Evolutionary conservation across 2,329 filamentous ascomycete species (phyloP).

Genomic region (Penicillium sp.): DNA sequence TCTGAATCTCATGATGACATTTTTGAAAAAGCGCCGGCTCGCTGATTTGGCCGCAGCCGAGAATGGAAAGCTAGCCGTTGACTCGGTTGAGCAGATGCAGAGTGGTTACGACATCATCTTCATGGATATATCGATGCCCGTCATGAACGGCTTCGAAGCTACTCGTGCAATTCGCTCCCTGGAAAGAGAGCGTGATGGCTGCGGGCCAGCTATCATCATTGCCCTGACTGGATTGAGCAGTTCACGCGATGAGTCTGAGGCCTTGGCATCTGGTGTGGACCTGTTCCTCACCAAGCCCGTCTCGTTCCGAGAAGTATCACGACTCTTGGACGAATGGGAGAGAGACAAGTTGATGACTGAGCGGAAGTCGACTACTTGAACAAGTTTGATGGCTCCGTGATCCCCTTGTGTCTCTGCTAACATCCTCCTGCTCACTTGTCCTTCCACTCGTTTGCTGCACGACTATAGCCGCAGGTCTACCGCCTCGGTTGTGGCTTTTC

Average conservation of each 20-base stretch:
- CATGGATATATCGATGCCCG: conserved; percentile 51
- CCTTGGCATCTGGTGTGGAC: conserved; percentile 45
- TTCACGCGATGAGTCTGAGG: conserved; percentile 45
- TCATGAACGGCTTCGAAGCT: conserved; percentile 50
- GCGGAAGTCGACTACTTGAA: conserved; percentile 9
- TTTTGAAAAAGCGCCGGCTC: conserved; percentile 41
- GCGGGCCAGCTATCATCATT: conserved; percentile 41
- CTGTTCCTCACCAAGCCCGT: conserved; percentile 50
- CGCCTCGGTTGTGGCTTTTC: too few relatives aligned
- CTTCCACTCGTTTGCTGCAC: background rate
- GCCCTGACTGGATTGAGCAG: conserved; percentile 47
- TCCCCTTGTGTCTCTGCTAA: too few relatives aligned
- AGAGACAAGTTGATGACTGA: conserved; percentile 14
- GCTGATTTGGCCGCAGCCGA: conserved; percentile 39
- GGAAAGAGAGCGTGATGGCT: conserved; percentile 37
- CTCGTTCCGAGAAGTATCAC: conserved; percentile 44
- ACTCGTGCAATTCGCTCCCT: conserved; percentile 46
- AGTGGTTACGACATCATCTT: conserved; percentile 46
- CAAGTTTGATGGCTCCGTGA: too few relatives aligned
- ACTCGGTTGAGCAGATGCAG: conserved; percentile 34
- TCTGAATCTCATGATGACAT: conserved; percentile 44
- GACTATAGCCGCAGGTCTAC: too few relatives aligned
- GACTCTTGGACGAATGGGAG: conserved; percentile 39
- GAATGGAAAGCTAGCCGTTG: conserved; percentile 45
- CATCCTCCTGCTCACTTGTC: too few relatives aligned